Evolutionary conservation across 345 rosid species (phyloP).

Genomic region (Gossypium australe): DNA sequence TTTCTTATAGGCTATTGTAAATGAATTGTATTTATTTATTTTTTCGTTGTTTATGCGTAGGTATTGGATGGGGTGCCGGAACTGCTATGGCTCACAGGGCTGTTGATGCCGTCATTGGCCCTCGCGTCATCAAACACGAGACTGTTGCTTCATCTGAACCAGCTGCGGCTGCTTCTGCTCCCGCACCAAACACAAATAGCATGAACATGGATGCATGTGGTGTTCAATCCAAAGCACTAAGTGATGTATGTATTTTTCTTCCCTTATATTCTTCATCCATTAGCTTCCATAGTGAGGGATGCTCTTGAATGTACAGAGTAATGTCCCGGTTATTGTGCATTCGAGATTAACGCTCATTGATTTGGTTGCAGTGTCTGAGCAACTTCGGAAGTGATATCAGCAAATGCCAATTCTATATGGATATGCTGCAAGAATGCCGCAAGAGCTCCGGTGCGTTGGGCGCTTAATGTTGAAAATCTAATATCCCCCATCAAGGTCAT

Average conservation of each 20-base stretch:
- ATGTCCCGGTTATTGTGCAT: neutral
- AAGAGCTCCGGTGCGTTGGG: constrained; percentile 17
- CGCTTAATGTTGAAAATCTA: constrained; percentile 14
- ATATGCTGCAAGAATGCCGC: constrained; percentile 41
- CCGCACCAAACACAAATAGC: constrained; percentile 12
- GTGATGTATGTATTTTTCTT: constrained; percentile 30
- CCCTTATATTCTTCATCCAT: neutral
- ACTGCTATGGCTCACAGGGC: constrained; percentile 47
- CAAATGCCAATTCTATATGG: constrained; percentile 55
- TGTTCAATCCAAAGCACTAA: constrained; percentile 37
- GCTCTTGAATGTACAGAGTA: neutral
- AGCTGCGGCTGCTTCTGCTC: neutral
- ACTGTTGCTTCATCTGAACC: constrained; percentile 32
- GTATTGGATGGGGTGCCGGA: constrained; percentile 42
- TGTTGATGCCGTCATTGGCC: constrained; percentile 42
- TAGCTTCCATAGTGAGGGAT: neutral
- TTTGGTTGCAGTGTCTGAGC: constrained; percentile 32
- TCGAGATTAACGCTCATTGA: neutral
- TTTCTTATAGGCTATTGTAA: neutral
- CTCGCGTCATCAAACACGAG: constrained; percentile 43
- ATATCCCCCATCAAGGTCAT: neutral
- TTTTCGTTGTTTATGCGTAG: constrained; percentile 7
- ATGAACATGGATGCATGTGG: constrained; percentile 34
- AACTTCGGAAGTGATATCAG: constrained; percentile 35
- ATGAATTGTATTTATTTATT: neutral